Conservation (phyloP, 805 yeast species). For the Zygoascus flipseniorum region DNA sequence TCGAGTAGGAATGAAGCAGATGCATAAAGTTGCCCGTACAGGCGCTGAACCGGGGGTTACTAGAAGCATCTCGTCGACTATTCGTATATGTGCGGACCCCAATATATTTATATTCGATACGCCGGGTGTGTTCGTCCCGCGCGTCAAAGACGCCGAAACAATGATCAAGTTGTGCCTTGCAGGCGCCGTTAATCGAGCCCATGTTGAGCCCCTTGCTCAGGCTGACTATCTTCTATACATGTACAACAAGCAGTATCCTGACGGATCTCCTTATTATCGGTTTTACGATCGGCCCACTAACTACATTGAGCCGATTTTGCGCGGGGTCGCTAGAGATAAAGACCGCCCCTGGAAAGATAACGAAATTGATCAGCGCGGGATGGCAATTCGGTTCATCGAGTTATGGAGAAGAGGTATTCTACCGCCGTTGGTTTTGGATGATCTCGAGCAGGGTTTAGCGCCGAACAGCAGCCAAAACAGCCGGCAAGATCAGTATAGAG, state of each 20-base stretch:
- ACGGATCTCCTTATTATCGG: conserved; percentile 32
- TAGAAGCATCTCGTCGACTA: conserved; percentile 63
- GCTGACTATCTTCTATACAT: conserved; percentile 78
- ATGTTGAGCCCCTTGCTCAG: conserved; percentile 75
- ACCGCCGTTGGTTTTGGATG: conserved; percentile 1
- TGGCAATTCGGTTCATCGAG: conserved; percentile 1
- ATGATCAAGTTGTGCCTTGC: conserved; percentile 68
- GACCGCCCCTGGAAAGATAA: conserved; percentile 17
- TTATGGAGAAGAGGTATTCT: conserved; percentile 2
- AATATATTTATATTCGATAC: conserved; percentile 73
- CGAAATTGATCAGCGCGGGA: conserved; percentile 25
- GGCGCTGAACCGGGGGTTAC: conserved; percentile 93
- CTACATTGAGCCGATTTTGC: conserved; percentile 45
- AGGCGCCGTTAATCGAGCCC: conserved; percentile 61
- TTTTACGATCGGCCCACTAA: conserved; percentile 61
- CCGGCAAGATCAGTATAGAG: background rate
- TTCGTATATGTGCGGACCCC: conserved; percentile 52
- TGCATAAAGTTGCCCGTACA: conserved; percentile 65
- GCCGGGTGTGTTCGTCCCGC: conserved; percentile 87
- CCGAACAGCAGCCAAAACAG: background rate
- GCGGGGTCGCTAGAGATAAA: conserved; percentile 37
- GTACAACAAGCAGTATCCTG: conserved; percentile 40
- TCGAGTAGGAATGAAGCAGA: conserved; percentile 29
- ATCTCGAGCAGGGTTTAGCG: background rate
- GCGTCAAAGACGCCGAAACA: conserved; percentile 51